A percentile compares a stretch with the other conserved stretches of the same genome.
Evolutionary conservation across 495 filamentous ascomycete species (phyloP).

Genomic region (Xylaria intraflava): DNA sequence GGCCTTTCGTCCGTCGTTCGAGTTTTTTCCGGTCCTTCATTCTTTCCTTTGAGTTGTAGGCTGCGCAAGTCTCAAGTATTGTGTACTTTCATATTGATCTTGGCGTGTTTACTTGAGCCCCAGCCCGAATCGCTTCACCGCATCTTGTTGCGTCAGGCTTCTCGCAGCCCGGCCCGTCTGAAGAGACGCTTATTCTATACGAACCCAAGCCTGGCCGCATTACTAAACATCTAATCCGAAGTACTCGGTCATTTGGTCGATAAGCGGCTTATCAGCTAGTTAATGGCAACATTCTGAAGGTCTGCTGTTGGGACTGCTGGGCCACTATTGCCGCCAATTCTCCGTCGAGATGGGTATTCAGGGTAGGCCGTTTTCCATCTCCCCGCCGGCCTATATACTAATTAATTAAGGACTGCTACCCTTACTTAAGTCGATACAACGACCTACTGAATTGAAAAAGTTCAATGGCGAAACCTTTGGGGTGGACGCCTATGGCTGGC

Average conservation of each 20-base stretch:
- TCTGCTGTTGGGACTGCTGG: background rate
- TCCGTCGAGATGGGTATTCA: conserved; percentile 60
- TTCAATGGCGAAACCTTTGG: conserved; percentile 84
- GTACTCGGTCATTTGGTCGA: background rate
- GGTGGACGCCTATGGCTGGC: conserved; percentile 96
- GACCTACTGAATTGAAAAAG: conserved; percentile 76
- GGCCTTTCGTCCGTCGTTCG: background rate
- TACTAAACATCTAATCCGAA: background rate
- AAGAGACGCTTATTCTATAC: background rate
- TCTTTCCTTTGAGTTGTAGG: background rate
- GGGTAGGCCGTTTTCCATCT: conserved; percentile 38
- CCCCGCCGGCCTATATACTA: conserved; percentile 11
- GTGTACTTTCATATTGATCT: conserved; percentile 1
- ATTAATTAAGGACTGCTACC: conserved; percentile 71
- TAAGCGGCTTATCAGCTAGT: background rate
- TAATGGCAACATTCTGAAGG: conserved; percentile 6
- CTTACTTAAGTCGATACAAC: conserved; percentile 92
- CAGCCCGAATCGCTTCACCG: conserved; percentile 4
- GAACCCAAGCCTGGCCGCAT: too few relatives aligned
- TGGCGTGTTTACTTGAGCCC: conserved; percentile 12
- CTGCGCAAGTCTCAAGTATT: background rate
- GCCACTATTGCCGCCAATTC: background rate
- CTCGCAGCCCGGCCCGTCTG: background rate
- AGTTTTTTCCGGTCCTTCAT: background rate
- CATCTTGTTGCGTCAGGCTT: conserved; percentile 6